phyloP scores from a whole-genome alignment of 164 flowering plant genomes.

The Magnolia sinica region DNA sequence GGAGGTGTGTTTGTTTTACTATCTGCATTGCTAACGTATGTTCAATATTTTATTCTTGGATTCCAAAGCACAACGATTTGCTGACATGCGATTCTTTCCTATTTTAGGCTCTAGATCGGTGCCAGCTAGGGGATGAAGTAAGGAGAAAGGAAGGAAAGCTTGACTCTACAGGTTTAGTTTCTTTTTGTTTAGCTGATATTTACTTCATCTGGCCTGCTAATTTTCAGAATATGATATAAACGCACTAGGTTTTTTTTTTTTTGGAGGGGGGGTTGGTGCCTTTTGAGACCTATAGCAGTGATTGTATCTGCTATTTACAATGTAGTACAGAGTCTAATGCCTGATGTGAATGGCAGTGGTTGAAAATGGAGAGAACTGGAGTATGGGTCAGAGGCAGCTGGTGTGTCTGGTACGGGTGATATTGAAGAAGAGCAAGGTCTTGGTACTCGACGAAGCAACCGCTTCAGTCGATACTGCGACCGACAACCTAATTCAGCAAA shows the following conservation, averaged over 20 bases:
- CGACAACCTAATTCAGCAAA: conserved; percentile 73
- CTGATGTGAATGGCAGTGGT: conserved; percentile 34
- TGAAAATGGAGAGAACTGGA: conserved; percentile 96
- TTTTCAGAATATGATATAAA: neutral
- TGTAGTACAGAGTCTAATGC: no score
- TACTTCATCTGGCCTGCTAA: neutral
- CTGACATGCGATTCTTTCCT: neutral
- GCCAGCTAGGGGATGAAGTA: conserved; percentile 43
- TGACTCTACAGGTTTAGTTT: conserved; percentile 32
- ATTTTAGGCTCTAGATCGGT: conserved; percentile 39
- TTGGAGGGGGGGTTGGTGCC: no score
- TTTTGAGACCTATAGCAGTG: no score
- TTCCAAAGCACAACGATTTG: neutral
- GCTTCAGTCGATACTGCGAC: conserved; percentile 92
- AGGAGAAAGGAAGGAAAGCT: conserved; percentile 35
- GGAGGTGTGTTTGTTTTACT: conserved; percentile 27
- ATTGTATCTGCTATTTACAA: no score
- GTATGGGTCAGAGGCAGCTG: conserved; percentile 87
- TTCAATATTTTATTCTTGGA: neutral
- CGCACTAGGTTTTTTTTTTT: no score
- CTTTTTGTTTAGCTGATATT: neutral
- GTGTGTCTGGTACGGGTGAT: conserved; percentile 79
- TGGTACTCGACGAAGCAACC: conserved; percentile 92
- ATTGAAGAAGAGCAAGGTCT: conserved; percentile 69
- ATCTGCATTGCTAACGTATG: neutral